Percentiles rank a stretch among this genome's conserved stretches.
Conservation (phyloP, 2,329 filamentous ascomycete genomes). For the Thielaviopsis punctulata region DNA sequence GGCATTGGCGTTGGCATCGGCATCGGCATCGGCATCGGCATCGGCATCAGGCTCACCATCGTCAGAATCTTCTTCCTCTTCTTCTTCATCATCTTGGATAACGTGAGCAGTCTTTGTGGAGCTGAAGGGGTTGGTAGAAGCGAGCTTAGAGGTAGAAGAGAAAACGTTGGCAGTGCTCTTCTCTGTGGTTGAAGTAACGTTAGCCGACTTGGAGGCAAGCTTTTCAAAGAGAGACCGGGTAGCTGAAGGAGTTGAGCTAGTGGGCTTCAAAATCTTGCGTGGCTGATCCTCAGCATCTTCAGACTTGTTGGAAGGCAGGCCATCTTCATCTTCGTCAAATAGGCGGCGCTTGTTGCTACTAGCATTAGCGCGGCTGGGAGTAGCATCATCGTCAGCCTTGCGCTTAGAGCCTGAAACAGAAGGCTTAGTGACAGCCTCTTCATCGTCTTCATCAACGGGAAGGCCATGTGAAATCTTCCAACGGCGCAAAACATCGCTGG, state of each 20-base stretch:
- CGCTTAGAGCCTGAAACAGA: slow-evolving; percentile 29
- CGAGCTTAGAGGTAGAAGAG: slow-evolving; percentile 21
- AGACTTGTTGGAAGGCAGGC: slow-evolving; percentile 17
- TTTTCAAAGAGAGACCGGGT: slow-evolving; percentile 40
- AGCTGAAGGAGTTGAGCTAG: slow-evolving; percentile 28
- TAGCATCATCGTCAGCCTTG: slow-evolving; percentile 36
- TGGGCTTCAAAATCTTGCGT: slow-evolving; percentile 33
- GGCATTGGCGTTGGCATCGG: no score
- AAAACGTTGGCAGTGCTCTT: slow-evolving; percentile 19
- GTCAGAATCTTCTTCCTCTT: slow-evolving; percentile 30
- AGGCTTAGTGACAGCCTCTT: slow-evolving; percentile 19
- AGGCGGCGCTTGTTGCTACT: slow-evolving; percentile 34
- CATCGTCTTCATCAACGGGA: slow-evolving; percentile 22
- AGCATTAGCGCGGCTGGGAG: slow-evolving; percentile 22
- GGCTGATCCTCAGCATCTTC: slow-evolving; percentile 32
- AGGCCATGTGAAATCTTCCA: slow-evolving; percentile 41
- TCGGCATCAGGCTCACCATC: slow-evolving; percentile 29
- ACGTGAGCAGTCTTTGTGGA: slow-evolving; percentile 41
- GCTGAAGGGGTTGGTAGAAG: slow-evolving; percentile 37
- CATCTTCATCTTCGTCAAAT: slow-evolving; percentile 22
- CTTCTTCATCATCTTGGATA: slow-evolving; percentile 34
- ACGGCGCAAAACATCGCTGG: slow-evolving; percentile 37
- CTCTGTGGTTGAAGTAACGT: slow-evolving; percentile 16
- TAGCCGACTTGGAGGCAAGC: slow-evolving; percentile 22
- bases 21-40: slow-evolving; percentile 23